Evolutionary conservation across 2,329 filamentous ascomycete species (phyloP).

Genomic region (Hypoxylon sp.): DNA sequence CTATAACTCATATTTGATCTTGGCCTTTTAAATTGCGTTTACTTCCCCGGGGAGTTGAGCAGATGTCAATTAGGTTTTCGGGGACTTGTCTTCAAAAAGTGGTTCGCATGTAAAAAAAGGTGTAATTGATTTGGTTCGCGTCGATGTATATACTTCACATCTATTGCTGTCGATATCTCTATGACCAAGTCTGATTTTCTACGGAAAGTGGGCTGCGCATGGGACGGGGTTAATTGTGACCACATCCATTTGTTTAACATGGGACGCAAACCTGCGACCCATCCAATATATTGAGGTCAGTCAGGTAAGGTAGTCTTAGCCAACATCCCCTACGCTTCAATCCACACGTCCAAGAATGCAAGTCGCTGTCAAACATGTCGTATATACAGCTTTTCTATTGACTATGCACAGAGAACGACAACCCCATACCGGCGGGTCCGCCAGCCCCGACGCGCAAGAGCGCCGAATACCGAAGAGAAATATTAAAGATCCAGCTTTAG

Average conservation of each 20-base stretch:
- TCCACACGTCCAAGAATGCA: not conserved
- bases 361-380: not conserved
- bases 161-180: not conserved
- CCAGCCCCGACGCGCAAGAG: constrained; percentile 22
- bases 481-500: constrained; percentile 20
- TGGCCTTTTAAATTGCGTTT: not conserved
- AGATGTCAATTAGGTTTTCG: not conserved
- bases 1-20: not conserved
- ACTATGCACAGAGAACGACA: constrained; percentile 26
- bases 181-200: not conserved
- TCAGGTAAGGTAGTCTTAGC: not conserved
- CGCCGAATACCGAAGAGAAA: constrained; percentile 9
- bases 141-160: constrained; percentile 10
- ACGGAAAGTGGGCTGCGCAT: not conserved
- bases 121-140: constrained; percentile 11
- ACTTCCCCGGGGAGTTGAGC: not conserved
- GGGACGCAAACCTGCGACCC: not conserved
- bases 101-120: constrained; percentile 27
- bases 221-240: not conserved
- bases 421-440: constrained; percentile 19
- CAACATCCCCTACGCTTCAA: too few relatives aligned
- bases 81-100: constrained; percentile 5
- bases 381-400: constrained; percentile 34
- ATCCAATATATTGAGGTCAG: not conserved
- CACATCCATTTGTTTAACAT: not conserved